Percentiles rank a stretch among this genome's conserved stretches.
phyloP scores from a whole-genome alignment of 768 basidiomycete genomes.

The Trametes villosa region DNA sequence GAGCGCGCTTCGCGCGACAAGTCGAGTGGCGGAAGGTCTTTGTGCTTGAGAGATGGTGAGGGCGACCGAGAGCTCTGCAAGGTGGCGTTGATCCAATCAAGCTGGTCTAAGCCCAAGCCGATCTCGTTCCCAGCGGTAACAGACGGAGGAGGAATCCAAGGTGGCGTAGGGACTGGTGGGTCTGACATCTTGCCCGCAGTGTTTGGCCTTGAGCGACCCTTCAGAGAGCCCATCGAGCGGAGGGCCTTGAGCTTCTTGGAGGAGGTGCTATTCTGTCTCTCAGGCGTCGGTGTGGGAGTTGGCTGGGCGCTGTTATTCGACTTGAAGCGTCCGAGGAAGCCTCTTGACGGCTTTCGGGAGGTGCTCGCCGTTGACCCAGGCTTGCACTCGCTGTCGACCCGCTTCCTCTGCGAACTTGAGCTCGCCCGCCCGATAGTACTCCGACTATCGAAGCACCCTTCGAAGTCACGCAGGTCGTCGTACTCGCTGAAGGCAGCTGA shows the following conservation, averaged over 20 bases:
- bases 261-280: constrained; percentile 39
- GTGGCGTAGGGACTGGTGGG: constrained; percentile 22
- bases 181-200: constrained; percentile 15
- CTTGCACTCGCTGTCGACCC: constrained; percentile 40
- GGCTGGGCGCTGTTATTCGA: constrained; percentile 47
- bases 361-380: constrained; percentile 34
- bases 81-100: constrained; percentile 48
- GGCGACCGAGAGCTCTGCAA: constrained; percentile 27
- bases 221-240: constrained; percentile 82
- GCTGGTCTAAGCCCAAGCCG: constrained; percentile 40
- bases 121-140: constrained; percentile 16
- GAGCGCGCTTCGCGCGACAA: constrained; percentile 37
- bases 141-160: constrained; percentile 18
- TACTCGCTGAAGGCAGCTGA: constrained; percentile 83
- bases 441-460: constrained; percentile 81
- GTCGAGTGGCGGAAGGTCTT: constrained; percentile 40
- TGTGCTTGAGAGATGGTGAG: constrained; percentile 24
- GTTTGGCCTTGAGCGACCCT: constrained; percentile 39
- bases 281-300: constrained; percentile 47
- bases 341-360: constrained; percentile 65
- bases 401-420: constrained; percentile 32
- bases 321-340: constrained; percentile 69
- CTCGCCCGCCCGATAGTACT: constrained; percentile 66
- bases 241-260: constrained; percentile 70
- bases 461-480: constrained; percentile 85